phyloP scores from a whole-genome alignment of 345 rosid species.

The Carallia brachiata region DNA sequence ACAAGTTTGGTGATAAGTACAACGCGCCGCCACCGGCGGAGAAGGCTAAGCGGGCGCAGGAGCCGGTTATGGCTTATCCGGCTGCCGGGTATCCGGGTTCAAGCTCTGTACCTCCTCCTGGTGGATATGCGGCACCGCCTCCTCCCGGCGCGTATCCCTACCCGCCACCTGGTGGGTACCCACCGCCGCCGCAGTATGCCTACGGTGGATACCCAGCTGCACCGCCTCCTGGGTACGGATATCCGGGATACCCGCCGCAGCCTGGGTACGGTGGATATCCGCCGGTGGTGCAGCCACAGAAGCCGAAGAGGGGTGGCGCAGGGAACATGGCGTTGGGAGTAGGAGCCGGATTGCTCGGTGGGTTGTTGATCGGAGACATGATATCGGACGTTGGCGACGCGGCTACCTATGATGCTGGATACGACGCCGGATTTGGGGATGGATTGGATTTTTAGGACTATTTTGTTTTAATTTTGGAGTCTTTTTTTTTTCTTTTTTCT shows the following conservation, averaged over 20 bases:
- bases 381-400: conserved; percentile 20
- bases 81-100: conserved; percentile 23
- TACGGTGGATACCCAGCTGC: conserved; percentile 24
- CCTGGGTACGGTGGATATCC: conserved; percentile 25
- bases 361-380: conserved; percentile 35
- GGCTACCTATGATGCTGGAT: conserved; percentile 21
- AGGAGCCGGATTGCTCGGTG: conserved; percentile 37
- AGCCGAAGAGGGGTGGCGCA: conserved; percentile 13
- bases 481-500: not conserved
- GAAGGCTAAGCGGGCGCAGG: conserved; percentile 9
- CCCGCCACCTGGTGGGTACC: conserved; percentile 35
- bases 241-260: conserved; percentile 13
- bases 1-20: conserved; percentile 39
- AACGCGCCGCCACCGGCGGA: conserved; percentile 6
- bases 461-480: too few species aligned
- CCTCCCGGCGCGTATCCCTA: conserved; percentile 18
- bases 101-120: conserved; percentile 8
- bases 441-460: conserved; percentile 21
- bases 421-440: conserved; percentile 16
- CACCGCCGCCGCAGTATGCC: conserved; percentile 12
- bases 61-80: conserved; percentile 35
- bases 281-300: conserved; percentile 19
- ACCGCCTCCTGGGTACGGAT: conserved; percentile 27
- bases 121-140: conserved; percentile 1
- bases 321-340: conserved; percentile 30